A percentile compares a stretch with the other conserved stretches of the same genome.
phyloP scores from a whole-genome alignment of 441 rosid genomes.

The Arabidopsis lyrata region DNA sequence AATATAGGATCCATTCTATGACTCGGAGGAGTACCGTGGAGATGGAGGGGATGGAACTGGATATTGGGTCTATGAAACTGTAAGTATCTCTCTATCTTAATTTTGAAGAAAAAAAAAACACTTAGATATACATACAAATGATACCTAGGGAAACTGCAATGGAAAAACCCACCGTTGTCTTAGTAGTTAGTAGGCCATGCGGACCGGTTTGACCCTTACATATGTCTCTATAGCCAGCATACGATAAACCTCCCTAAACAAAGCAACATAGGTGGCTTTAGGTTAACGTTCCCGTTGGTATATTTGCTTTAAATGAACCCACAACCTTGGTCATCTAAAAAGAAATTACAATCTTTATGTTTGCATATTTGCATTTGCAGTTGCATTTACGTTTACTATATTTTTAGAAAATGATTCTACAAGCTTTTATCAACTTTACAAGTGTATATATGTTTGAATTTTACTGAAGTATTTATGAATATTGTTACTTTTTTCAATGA shows the following conservation, averaged over 20 bases:
- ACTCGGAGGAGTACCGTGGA: slow-evolving; percentile 77
- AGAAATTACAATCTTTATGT: not conserved
- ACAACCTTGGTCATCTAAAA: slow-evolving; percentile 4
- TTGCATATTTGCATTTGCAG: not conserved
- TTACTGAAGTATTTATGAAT: not conserved
- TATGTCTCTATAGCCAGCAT: not conserved
- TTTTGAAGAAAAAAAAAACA: not conserved
- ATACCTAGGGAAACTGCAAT: not conserved
- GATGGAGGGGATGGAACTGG: slow-evolving; percentile 97
- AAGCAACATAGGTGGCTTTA: slow-evolving; percentile 8
- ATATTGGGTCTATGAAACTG: slow-evolving; percentile 87
- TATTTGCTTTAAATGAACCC: not conserved
- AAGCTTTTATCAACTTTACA: not conserved
- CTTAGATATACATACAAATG: not conserved
- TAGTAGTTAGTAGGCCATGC: not conserved
- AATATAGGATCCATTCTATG: slow-evolving; percentile 85
- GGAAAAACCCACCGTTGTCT: not conserved
- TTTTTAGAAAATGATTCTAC: not conserved
- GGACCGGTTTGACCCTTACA: not conserved
- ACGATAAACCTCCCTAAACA: not conserved
- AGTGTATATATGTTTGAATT: not conserved
- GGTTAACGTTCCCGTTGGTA: not conserved
- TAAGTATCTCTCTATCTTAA: slow-evolving; percentile 37
- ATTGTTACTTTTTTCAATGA: not conserved
- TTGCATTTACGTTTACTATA: not conserved